Evolutionary conservation across 2,329 filamentous ascomycete genomes (phyloP).

Genomic region (Penicillium sp.): DNA sequence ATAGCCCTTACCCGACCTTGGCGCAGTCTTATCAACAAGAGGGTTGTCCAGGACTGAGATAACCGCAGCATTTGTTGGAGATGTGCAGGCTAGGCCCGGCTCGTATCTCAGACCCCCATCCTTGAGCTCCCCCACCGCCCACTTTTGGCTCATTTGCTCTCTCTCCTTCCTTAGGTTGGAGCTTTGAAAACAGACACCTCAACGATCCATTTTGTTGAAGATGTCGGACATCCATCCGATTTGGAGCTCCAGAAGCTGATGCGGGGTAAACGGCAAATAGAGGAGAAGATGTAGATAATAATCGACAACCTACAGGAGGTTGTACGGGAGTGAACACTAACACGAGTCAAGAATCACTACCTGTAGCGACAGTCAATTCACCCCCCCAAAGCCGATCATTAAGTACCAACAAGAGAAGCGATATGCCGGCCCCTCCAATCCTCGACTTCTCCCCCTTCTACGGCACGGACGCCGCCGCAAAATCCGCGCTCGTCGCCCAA

Average conservation of each 20-base stretch:
- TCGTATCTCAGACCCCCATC: constrained; percentile 17
- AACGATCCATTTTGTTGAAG: neutral
- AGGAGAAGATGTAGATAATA: constrained; percentile 2
- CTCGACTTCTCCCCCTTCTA: constrained; percentile 43
- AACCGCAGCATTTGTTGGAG: constrained; percentile 22
- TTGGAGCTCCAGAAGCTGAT: neutral
- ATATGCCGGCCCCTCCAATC: constrained; percentile 34
- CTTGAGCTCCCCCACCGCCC: constrained; percentile 11
- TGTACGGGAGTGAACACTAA: too few species aligned
- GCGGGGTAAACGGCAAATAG: too few species aligned
- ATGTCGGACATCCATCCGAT: constrained; percentile 19
- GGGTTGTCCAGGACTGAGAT: neutral
- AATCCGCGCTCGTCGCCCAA: constrained; percentile 33
- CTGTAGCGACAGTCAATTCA: too few species aligned
- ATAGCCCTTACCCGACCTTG: too few species aligned
- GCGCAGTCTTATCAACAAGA: too few species aligned
- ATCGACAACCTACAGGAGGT: constrained; percentile 7
- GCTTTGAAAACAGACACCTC: too few species aligned
- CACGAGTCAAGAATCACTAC: too few species aligned
- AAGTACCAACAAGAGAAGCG: too few species aligned
- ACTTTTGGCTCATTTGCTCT: neutral
- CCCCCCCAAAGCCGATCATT: too few species aligned
- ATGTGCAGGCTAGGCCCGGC: neutral
- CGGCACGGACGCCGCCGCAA: constrained; percentile 32
- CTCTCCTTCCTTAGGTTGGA: neutral